Percentiles rank a stretch among this genome's conserved stretches.
Conservation (phyloP, 495 filamentous ascomycete genomes). For the Parmelia sp. region DNA sequence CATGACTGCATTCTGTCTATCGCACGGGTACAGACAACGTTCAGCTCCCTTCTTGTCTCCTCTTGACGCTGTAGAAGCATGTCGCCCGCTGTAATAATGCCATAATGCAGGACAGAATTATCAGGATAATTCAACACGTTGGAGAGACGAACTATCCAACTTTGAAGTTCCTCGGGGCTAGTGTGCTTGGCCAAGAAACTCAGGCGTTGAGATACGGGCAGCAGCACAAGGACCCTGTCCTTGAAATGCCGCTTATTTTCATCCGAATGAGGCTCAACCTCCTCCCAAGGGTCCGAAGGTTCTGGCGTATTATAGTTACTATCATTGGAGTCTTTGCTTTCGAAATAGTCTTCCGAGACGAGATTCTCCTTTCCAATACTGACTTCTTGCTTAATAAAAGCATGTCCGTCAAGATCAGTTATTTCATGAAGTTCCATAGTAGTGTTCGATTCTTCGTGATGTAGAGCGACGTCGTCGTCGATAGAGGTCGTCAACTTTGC, state of each 20-base stretch:
- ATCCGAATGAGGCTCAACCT: background rate
- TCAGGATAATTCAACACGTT: background rate
- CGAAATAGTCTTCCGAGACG: background rate
- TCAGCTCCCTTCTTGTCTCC: slow-evolving; percentile 5
- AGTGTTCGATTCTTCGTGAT: background rate
- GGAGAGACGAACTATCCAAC: background rate
- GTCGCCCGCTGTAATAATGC: background rate
- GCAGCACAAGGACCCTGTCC: slow-evolving; percentile 5
- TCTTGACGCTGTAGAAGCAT: background rate
- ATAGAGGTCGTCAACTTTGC: background rate
- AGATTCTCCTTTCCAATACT: background rate
- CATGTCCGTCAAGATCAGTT: background rate
- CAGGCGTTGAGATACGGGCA: slow-evolving; percentile 7
- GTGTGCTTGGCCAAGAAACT: background rate
- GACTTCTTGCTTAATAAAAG: background rate
- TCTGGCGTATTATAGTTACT: background rate
- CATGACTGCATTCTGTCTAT: background rate
- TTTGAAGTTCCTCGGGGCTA: background rate
- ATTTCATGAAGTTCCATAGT: background rate
- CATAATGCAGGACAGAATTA: background rate
- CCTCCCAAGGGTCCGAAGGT: background rate
- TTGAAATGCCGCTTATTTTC: background rate
- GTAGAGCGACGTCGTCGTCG: background rate
- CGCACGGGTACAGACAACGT: background rate
- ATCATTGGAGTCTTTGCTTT: background rate